Evolutionary conservation across 495 filamentous ascomycete species (phyloP).

Genomic region (Aspergillus indologenus): DNA sequence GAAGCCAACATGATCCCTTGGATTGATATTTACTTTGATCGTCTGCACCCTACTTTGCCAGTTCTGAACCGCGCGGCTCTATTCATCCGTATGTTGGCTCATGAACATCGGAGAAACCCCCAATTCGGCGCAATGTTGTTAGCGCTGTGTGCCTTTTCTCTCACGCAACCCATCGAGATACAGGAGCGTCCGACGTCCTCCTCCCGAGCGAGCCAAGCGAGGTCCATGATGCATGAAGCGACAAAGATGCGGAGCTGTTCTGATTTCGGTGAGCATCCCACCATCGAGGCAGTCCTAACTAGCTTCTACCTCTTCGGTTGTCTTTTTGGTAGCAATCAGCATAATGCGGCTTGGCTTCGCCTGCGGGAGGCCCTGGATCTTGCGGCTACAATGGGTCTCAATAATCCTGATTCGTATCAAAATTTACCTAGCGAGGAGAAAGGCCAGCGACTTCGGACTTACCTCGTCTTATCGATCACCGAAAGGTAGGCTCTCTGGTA

Average conservation of each 20-base stretch:
- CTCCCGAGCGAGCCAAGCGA: constrained; percentile 50
- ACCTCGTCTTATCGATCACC: constrained; percentile 61
- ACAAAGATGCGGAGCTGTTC: constrained; percentile 70
- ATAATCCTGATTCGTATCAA: constrained; percentile 51
- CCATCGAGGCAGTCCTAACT: constrained; percentile 65
- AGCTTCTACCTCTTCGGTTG: constrained; percentile 79
- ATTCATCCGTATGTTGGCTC: constrained; percentile 57
- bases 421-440: constrained; percentile 43
- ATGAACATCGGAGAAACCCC: constrained; percentile 66
- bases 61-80: constrained; percentile 63
- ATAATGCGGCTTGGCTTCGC: constrained; percentile 57
- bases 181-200: constrained; percentile 40
- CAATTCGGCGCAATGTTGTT: constrained; percentile 65
- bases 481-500: constrained; percentile 42
- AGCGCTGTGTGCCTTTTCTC: constrained; percentile 77
- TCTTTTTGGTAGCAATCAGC: constrained; percentile 63
- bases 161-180: constrained; percentile 74
- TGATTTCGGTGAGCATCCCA: constrained; percentile 72
- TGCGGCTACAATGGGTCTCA: constrained; percentile 55
- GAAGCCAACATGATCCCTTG: constrained; percentile 51
- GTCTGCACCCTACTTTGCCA: constrained; percentile 78
- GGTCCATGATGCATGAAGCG: constrained; percentile 69
- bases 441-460: constrained; percentile 41
- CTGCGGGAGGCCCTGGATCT: constrained; percentile 58
- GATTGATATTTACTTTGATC: constrained; percentile 78